Percentiles rank a stretch among this genome's conserved stretches.
phyloP scores from a whole-genome alignment of 371 early-diverging fungal species.

The Nematocida ausubeli region DNA sequence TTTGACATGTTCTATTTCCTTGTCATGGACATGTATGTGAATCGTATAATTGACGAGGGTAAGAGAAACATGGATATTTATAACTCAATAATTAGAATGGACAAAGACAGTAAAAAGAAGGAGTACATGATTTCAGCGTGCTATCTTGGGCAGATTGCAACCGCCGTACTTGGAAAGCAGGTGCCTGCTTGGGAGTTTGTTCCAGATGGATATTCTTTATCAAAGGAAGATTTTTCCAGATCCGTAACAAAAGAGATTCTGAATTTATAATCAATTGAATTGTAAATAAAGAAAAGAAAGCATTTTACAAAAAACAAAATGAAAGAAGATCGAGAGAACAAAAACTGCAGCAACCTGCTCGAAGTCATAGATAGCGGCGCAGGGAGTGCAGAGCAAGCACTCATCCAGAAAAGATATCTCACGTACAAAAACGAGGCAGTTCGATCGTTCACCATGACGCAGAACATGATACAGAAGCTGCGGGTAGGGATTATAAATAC shows the following conservation, averaged over 20 bases:
- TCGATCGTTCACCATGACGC: slow-evolving; percentile 26
- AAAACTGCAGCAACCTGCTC: not conserved
- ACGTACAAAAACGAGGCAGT: slow-evolving; percentile 3
- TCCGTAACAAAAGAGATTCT: not conserved
- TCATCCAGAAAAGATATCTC: not conserved
- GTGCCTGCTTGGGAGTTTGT: not conserved
- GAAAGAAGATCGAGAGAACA: not conserved
- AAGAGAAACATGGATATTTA: not conserved
- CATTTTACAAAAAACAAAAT: slow-evolving; percentile 7
- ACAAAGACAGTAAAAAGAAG: not conserved
- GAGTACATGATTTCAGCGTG: slow-evolving; percentile 1
- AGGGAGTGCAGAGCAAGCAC: not conserved
- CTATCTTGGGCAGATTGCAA: slow-evolving; percentile 26
- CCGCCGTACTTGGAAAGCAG: slow-evolving; percentile 18
- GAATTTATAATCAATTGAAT: not conserved
- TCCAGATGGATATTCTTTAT: not conserved
- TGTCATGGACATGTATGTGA: not conserved
- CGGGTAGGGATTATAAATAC: not conserved
- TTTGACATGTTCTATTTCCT: slow-evolving; percentile 30
- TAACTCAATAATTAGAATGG: not conserved
- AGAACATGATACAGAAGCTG: slow-evolving; percentile 37
- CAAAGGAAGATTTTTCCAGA: slow-evolving; percentile 2
- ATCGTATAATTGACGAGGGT: not conserved
- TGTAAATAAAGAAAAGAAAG: not conserved
- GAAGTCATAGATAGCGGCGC: not conserved